Conservation (phyloP, 306 rosid genomes). For the Arachis stenosperma region DNA sequence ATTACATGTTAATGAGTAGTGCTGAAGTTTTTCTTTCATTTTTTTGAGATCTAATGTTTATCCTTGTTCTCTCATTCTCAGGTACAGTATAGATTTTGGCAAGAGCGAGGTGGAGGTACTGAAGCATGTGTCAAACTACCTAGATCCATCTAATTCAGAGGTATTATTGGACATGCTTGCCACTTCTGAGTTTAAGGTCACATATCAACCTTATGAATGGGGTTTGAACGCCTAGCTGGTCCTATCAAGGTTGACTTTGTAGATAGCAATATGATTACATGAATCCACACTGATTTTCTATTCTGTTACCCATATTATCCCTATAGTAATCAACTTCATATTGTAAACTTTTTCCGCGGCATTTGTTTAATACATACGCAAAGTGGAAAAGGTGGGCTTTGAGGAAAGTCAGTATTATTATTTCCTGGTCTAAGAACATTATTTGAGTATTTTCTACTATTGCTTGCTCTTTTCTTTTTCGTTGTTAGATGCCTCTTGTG, state of each 20-base stretch:
- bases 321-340: constrained; percentile 33
- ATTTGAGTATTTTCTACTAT: constrained; percentile 16
- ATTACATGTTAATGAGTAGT: not conserved
- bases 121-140: constrained; percentile 80
- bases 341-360: not conserved
- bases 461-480: not conserved
- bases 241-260: constrained; percentile 19
- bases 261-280: constrained; percentile 11
- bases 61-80: constrained; percentile 42
- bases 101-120: constrained; percentile 79
- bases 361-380: constrained; percentile 5
- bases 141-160: constrained; percentile 68
- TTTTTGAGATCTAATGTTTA: constrained; percentile 13
- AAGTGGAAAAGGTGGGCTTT: constrained; percentile 15
- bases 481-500: constrained; percentile 17
- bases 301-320: constrained; percentile 7
- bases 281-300: constrained; percentile 31
- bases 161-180: constrained; percentile 74
- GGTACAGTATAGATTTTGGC: constrained; percentile 91
- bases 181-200: constrained; percentile 74
- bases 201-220: constrained; percentile 85
- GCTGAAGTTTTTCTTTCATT: constrained; percentile 1
- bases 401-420: not conserved
- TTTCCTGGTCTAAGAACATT: not conserved
- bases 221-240: constrained; percentile 62